Evolutionary conservation across 1,284 basidiomycete species (phyloP), one percentile per base, ranked within the genome.

Genomic region (Inonotus hispidus): DNA sequence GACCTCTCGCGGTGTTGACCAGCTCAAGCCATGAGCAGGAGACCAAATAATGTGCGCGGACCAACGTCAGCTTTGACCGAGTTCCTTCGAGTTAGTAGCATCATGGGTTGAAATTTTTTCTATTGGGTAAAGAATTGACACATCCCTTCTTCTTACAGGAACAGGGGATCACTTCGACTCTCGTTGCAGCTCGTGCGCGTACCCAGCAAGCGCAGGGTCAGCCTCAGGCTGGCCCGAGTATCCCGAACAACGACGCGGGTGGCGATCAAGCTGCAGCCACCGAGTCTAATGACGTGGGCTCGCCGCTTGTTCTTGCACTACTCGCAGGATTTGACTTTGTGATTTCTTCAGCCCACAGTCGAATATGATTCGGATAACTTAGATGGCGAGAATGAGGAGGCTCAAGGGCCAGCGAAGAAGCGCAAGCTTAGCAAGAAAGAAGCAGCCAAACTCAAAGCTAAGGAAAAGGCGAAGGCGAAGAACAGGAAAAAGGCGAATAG

Each of bases 41-140:
- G 32, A 41, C 66, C 67, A 11, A 88, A 88, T 72, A 88, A 88
- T 62, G 87, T 97, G 46, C 82, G 90, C 19, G 95, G 95, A 0
- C 95, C 95, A 0, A 87, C 91, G 0, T 95, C 93, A 50, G 95
- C 95, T 0, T 75, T 98, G 11, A 97, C 95, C 27, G 92, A 94
- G 65, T 98, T 95, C 71, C 79, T 98, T 19, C 84, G 86, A 67
- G 94, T 93, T 65, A 63, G 84, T 43, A 43, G 13, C 16, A n/a
- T 21, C 77, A 55, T n/a, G 16, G 56, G 50, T 16, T 64, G 25
- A 25, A 13, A 16, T 43, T 62, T 53, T 16, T 13, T 47, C 19
- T n/a, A 61, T 25, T 53, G n/a, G 14, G 32, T 27, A 59, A 43
- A 46, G 39, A 53, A 21, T 3, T 11, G 11, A n/a, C 16, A 43